Evolutionary conservation across 768 basidiomycete genomes (phyloP), one percentile per base, ranked within the genome.

Genomic region (Rhodotorula diobovata): DNA sequence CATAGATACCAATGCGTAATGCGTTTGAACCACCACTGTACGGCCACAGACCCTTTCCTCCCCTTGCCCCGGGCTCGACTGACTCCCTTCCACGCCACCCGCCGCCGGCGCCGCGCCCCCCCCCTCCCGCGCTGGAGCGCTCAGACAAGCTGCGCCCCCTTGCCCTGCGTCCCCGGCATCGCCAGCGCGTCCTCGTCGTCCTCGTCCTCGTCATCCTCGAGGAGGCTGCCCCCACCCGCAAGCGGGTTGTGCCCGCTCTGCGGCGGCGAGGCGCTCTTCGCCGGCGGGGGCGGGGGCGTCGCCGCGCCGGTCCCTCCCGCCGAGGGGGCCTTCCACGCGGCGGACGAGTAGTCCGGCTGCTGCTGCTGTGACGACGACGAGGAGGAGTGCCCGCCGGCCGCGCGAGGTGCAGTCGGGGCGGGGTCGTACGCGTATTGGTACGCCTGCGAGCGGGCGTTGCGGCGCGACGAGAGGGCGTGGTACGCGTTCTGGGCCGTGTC

Each of bases 151-250:
- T 53, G 9, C 14, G 28, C 51, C n/a, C 51, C 51, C n/a, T 53
- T 53, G 51, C 51, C 51, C 45, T 65, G 23, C 48, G 70, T 71
- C 12, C 70, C 70, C 37, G 46, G 41, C 70, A 71, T 71, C 30
- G 65, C 66, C 48, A 71, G 55, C 41, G 66, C 55, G 25, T 57
- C 65, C 50, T 66, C 70, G 25, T 71, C 70, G 5, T 71, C n/a
- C n/a, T n/a, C 67, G 45, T 68, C 70, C 4, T 70, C 69, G 35
- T 71, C 70, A 23, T 70, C 68, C 34, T 71, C 70, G 39, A 66
- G 65, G 16, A 71, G 43, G 23, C 66, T 30, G 3, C 53, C 48
- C 1, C 70, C 70, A 2, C 70, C 70, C 41, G 60, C 65, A 25
- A 71, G 37, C 43, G 65, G 70, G 65, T 66, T 71, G 21, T 66